Conservation (phyloP, 306 rosid species). For the Pueraria montana region DNA sequence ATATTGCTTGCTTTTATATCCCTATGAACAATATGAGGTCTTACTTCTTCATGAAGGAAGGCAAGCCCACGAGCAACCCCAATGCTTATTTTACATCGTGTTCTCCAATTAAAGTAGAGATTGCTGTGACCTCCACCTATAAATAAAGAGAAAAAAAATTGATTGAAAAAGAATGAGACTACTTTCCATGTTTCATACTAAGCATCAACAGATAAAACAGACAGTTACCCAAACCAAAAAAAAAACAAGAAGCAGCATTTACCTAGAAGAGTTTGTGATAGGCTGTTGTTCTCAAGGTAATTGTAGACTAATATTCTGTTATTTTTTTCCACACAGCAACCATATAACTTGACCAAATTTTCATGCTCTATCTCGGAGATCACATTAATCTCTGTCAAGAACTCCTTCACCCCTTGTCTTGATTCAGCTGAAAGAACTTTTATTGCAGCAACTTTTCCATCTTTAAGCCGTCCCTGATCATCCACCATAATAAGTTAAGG, state of each 20-base stretch:
- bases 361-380: slow-evolving; percentile 88
- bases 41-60: slow-evolving; percentile 89
- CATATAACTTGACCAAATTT: slow-evolving; percentile 90
- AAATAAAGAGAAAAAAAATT: slow-evolving; percentile 45
- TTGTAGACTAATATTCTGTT: slow-evolving; percentile 91
- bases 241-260: slow-evolving; percentile 32
- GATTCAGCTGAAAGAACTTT: slow-evolving; percentile 95
- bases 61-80: slow-evolving; percentile 92
- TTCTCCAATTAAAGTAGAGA: slow-evolving; percentile 74
- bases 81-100: slow-evolving; percentile 65
- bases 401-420: slow-evolving; percentile 90
- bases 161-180: slow-evolving; percentile 19
- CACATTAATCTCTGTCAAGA: slow-evolving; percentile 92
- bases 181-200: neutral
- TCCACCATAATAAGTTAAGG: slow-evolving; percentile 36
- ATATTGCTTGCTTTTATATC: slow-evolving; percentile 99
- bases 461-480: slow-evolving; percentile 85
- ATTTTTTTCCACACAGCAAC: slow-evolving; percentile 85
- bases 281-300: slow-evolving; percentile 95
- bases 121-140: slow-evolving; percentile 68
- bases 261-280: slow-evolving; percentile 87
- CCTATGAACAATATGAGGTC: slow-evolving; percentile 88
- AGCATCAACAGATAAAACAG: slow-evolving; percentile 19
- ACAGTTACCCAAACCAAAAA: slow-evolving; percentile 14
- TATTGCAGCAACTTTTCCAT: slow-evolving; percentile 88